Evolutionary conservation across 2,329 filamentous ascomycete genomes (phyloP), one percentile per base, ranked within the genome.

Genomic region (Dactylellina parvicollis): DNA sequence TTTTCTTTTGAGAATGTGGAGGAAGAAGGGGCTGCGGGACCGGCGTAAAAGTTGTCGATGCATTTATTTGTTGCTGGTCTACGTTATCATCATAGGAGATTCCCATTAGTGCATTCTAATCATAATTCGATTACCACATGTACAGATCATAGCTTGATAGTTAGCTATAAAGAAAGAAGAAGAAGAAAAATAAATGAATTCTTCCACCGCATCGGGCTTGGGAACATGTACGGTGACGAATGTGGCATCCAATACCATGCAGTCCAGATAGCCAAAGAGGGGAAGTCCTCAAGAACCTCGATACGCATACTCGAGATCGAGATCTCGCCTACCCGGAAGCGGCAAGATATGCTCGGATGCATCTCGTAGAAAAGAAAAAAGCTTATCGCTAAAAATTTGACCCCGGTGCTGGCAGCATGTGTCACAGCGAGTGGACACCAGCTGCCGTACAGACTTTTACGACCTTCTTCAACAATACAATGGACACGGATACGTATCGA

Each of bases 1-100:
- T 96, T 96, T 82, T 84, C 87, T 78, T 96, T 97, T 82, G 89
- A 92, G 82, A 96, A 96, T 80, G 85, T 95, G 57, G 84, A 85
- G 77, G 82, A 81, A 34, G 75, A 73, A 44, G 60, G 44, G 12
- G 28, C 44, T 34, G 60, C 60, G 12, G 60, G 55, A 10, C 60
- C 44, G 1, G 60, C 69, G 36, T 73, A 47, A 61, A 26, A n/a
- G n/a, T 26, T 52, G 4, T 20, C 16, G 20, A 44, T 46, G 14
- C 30, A 59, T 46, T 38, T n/a, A 4, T 10, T 7, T n/a, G 12
- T 14, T 55, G 14, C n/a, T 26, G 1, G 30, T 57, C 40, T 38
- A n/a, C n/a, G 3, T 38, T 28, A 7, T 36, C 36, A 56, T 44
- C 20, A 46, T 47, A 42, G 20, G 32, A 67, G 52, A 67, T 59